These are phyloP conservation scores for Candida ficus DNA, from an alignment of 805 yeast genomes.

Conservation along the genomic window DNA sequence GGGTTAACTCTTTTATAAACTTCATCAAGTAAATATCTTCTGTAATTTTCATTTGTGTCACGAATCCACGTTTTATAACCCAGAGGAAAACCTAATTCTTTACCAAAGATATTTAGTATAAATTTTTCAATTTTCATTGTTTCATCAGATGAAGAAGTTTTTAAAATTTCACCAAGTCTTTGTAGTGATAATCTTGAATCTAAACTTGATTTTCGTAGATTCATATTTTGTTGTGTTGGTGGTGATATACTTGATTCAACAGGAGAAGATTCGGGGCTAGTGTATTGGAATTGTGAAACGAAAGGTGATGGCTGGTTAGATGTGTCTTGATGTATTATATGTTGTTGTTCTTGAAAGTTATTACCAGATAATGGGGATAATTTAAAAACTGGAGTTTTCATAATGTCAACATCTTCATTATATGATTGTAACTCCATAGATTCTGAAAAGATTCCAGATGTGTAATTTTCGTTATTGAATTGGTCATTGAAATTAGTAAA, in stretches of 20 bases:
- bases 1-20: slow-evolving; percentile 34
- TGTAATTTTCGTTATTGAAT: too few species aligned
- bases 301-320: too few species aligned
- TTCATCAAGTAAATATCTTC: slow-evolving; percentile 43
- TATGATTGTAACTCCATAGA: too few species aligned
- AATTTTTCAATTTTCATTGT: slow-evolving; percentile 51
- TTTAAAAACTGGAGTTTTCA: too few species aligned
- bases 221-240: neutral
- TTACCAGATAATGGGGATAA: too few species aligned
- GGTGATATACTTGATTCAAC: neutral
- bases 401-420: too few species aligned
- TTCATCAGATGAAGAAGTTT: slow-evolving; percentile 44
- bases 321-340: neutral
- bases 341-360: too few species aligned
- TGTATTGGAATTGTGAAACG: neutral
- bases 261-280: slow-evolving; percentile 4
- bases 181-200: slow-evolving; percentile 56
- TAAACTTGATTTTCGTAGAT: slow-evolving; percentile 14
- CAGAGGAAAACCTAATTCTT: slow-evolving; percentile 61
- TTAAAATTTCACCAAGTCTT: slow-evolving; percentile 48
- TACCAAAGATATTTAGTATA: slow-evolving; percentile 46
- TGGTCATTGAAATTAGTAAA: too few species aligned
- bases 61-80: slow-evolving; percentile 84
- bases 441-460: too few species aligned
- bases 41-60: slow-evolving; percentile 55